These are phyloP conservation scores for Silene noctiflora DNA, from an alignment of 179 eudicot species.

Conservation along the genomic window DNA sequence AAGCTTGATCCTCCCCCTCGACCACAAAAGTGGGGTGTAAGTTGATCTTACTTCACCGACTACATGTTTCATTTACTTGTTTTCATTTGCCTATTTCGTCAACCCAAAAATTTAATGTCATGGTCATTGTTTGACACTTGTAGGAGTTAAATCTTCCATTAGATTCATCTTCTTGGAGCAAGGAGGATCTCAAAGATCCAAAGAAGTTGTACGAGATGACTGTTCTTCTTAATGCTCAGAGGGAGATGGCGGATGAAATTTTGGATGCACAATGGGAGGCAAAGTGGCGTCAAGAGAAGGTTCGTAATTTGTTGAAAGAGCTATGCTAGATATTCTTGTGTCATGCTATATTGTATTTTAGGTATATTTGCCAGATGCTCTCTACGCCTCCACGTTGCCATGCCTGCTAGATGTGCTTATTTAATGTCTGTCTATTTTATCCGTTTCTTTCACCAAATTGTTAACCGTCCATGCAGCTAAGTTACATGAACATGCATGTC, in stretches of 20 bases:
- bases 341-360: no score
- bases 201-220: slow-evolving; percentile 81
- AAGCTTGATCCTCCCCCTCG: slow-evolving; percentile 91
- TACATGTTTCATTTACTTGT: background rate
- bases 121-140: slow-evolving; percentile 16
- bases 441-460: no score
- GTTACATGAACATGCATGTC: no score
- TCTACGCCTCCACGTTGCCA: no score
- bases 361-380: no score
- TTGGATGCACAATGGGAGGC: slow-evolving; percentile 92
- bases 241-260: slow-evolving; percentile 74
- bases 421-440: no score
- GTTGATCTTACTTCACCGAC: background rate
- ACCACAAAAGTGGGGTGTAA: slow-evolving; percentile 88
- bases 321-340: no score
- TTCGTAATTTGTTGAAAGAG: slow-evolving; percentile 20
- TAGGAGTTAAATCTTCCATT: slow-evolving; percentile 85
- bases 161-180: slow-evolving; percentile 75
- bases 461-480: no score
- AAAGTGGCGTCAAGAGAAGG: slow-evolving; percentile 92
- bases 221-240: slow-evolving; percentile 84
- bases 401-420: no score
- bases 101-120: background rate
- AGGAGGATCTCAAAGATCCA: slow-evolving; percentile 88
- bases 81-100: background rate